Percentiles rank a stretch among this genome's conserved stretches.
Evolutionary conservation across 78 protist genomes (phyloP).

Genomic region (Chrysochromulina tobinii): DNA sequence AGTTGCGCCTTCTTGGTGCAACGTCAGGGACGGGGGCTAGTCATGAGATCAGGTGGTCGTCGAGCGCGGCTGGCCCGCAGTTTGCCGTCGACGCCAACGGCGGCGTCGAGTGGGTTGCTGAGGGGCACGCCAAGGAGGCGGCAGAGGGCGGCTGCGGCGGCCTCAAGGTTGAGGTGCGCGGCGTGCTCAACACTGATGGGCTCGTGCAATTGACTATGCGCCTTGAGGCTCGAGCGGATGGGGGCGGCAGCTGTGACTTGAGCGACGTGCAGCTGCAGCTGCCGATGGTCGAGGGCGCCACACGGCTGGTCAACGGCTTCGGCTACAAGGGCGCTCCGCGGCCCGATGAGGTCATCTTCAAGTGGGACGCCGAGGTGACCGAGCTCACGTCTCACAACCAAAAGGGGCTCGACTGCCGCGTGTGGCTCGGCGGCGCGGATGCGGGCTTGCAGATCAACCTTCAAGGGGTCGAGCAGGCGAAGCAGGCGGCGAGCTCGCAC

Average conservation of each 20-base stretch:
- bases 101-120: too few species aligned
- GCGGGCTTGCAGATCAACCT: constrained; percentile 15
- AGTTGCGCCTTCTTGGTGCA: not conserved
- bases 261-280: not conserved
- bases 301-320: constrained; percentile 4
- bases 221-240: too few species aligned
- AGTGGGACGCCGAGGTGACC: not conserved
- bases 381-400: too few species aligned
- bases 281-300: not conserved
- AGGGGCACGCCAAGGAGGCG: too few species aligned
- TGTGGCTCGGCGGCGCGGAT: not conserved
- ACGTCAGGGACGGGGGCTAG: too few species aligned
- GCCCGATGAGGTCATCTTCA: not conserved
- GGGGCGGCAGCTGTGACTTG: not conserved
- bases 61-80: too few species aligned
- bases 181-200: too few species aligned
- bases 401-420: not conserved
- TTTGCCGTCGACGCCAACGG: too few species aligned
- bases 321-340: not conserved
- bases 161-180: too few species aligned
- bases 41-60: too few species aligned
- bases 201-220: too few species aligned
- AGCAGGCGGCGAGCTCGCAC: not conserved
- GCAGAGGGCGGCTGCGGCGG: too few species aligned
- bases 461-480: not conserved